Evolutionary conservation across 2,329 filamentous ascomycete species (phyloP).

Genomic region (Colletotrichum musicola): DNA sequence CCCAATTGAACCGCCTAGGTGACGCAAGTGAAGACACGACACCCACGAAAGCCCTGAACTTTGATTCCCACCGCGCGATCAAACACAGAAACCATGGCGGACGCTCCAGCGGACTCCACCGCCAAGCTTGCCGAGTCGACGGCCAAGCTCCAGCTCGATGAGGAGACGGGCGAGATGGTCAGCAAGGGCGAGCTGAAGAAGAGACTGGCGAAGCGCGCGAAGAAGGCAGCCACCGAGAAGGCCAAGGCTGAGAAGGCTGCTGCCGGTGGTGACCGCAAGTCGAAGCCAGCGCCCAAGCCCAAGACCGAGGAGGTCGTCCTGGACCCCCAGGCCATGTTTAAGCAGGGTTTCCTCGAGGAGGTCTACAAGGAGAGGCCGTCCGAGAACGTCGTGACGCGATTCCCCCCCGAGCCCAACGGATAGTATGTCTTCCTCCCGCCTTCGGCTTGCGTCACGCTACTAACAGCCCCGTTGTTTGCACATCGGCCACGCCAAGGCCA

Average conservation of each 20-base stretch:
- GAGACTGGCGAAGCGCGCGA: constrained; percentile 68
- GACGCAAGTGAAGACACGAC: not conserved
- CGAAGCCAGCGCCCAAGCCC: constrained; percentile 51
- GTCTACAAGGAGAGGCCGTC: constrained; percentile 77
- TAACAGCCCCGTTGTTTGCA: constrained; percentile 24
- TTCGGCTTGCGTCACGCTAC: constrained; percentile 50
- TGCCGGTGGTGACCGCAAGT: constrained; percentile 44
- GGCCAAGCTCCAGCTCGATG: constrained; percentile 72
- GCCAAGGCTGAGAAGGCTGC: constrained; percentile 58
- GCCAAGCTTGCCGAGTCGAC: constrained; percentile 65
- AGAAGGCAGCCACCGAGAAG: constrained; percentile 66
- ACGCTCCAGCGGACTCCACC: constrained; percentile 59
- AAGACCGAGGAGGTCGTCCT: constrained; percentile 60
- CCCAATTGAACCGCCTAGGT: constrained; percentile 17
- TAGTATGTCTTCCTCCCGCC: constrained; percentile 68
- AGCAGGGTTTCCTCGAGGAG: constrained; percentile 79
- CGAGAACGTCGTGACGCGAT: constrained; percentile 75
- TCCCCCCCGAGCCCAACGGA: constrained; percentile 91
- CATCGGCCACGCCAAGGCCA: constrained; percentile 95
- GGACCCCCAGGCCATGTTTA: constrained; percentile 79
- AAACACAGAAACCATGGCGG: constrained; percentile 55
- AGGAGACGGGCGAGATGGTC: constrained; percentile 75
- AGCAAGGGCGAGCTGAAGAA: constrained; percentile 75
- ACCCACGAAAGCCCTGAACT: not conserved
- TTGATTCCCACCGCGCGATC: not conserved